These are phyloP conservation scores for Populus hybrid DNA, from an alignment of 441 rosid species.

Conservation along the genomic window DNA sequence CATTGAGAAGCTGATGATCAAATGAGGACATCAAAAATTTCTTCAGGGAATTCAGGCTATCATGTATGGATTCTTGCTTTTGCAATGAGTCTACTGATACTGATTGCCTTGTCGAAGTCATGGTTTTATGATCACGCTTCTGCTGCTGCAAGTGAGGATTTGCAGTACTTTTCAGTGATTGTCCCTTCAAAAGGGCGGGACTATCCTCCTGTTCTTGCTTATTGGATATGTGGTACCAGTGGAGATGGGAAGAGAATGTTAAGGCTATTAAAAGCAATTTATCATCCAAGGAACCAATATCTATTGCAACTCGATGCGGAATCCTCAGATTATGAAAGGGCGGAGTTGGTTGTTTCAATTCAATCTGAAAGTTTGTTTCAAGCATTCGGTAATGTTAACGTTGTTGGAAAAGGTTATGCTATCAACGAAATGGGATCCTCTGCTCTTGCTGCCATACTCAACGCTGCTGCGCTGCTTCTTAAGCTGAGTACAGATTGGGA, in stretches of 20 bases:
- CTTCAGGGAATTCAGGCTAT: conserved; percentile 16
- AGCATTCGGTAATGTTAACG: conserved; percentile 43
- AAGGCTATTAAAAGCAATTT: conserved; percentile 44
- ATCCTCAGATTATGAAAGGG: conserved; percentile 31
- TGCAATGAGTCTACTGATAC: conserved; percentile 19
- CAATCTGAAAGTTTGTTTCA: conserved; percentile 29
- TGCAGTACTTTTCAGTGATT: conserved; percentile 9
- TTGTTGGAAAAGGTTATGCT: conserved; percentile 41
- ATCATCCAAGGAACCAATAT: conserved; percentile 61
- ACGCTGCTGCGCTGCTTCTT: conserved; percentile 53
- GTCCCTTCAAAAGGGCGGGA: conserved; percentile 29
- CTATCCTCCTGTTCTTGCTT: conserved; percentile 46
- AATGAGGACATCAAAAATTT: conserved; percentile 32
- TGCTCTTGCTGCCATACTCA: conserved; percentile 44
- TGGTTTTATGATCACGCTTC: conserved; percentile 12
- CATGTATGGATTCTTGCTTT: conserved; percentile 27
- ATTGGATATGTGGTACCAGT: conserved; percentile 45
- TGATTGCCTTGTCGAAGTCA: conserved; percentile 26
- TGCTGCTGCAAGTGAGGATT: neutral
- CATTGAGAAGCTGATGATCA: neutral
- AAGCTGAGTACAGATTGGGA: conserved; percentile 33
- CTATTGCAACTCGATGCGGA: conserved; percentile 45
- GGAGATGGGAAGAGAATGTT: conserved; percentile 42
- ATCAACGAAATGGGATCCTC: conserved; percentile 45
- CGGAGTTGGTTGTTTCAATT: conserved; percentile 21